Base-by-base conservation (phyloP, 352 stramenopile genomes). In the Phytophthora chlamydospora region DNA sequence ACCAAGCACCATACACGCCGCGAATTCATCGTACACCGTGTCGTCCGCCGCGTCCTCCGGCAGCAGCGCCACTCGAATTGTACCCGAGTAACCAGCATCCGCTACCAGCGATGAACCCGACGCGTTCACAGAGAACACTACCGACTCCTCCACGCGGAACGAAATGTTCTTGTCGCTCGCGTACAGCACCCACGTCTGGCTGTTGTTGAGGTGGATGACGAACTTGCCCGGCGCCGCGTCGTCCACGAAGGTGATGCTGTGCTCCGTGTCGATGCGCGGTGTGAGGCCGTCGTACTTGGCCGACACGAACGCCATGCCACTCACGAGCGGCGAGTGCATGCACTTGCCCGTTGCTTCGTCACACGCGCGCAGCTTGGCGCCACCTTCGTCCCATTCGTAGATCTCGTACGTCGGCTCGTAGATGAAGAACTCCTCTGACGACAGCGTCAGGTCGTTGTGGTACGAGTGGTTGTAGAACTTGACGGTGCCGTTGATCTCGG, bases 141-240 rank as follows among this genome's bases (percentile, higher is more conserved):
- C 63, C 35, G 53, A 62, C 4, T 70, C 34, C 41, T 86, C 73
- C 29, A 83, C 50, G n/a, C 58, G 75, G 38, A 88, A 75, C 4
- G 59, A 77, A 4, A 71, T 58, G 27, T 46, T 74, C 19, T 70
- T 63, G 40, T 76, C 66, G 31, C 70, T 85, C 1, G 79, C 55
- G 52, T 88, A 93, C 32, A 93, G 46, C n/a, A 93, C 77, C 85
- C 85, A 93, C 31, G 70, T 88, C 58, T 90, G 80, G 13, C 69
- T 83, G 66, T 90, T 93, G 63, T 75, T 73, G 31, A 91, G 59
- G 39, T 84, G 49, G 11, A 90, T 53, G 17, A 85, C 52, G 34
- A 85, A 87, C 63, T 90, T 91, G 50, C 73, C 75, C 7, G 74
- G 51, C 6, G 54, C 49, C 14, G 63, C 60, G 29, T 77, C 39